Evolutionary conservation across 345 rosid species (phyloP), one percentile per base, ranked within the genome.

Genomic region (Acer saccharum): DNA sequence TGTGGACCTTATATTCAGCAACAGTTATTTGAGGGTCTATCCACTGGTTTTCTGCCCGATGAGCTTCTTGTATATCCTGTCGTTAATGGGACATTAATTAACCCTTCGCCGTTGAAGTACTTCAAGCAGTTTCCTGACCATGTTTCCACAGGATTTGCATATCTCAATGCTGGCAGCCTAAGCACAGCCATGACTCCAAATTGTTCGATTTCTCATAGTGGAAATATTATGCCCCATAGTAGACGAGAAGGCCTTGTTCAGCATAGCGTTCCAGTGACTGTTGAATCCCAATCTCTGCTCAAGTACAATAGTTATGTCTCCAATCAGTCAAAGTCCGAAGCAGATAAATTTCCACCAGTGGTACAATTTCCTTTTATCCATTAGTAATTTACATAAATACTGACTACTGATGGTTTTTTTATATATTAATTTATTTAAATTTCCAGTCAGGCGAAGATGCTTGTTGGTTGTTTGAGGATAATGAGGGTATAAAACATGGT

Each of bases 1-100:
- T 94, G 98, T 79, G 99, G 99, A 60, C 98, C 98, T 78, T 96
- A 96, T 68, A 83, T 94, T 62, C 94, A 91, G 65, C 90, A 94
- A 25, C 99, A 97, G 84, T 80, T 97, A 23, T 89, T 74, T 32
- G 97, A 94, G 72, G 98, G 98, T 14, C 79, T 97, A 74, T 88
- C 87, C 4, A 86, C 94, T 76, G 94, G 97, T 27, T 97, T 94
- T 80, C 87, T 97, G 81, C 98, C 98, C 0, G 89, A 88, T 54
- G 97, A 92, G 73, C 96, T 97, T 82, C 98, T 82, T 55, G 94
- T 97, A 20, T 94, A 93, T 83, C 99, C 97, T 11, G 77, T 90
- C 54, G 75, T 85, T 39, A 94, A 91, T 82, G 93, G 93, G 44
- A 70, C 87, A 39, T 55, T 89, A 80, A 63, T 83, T 3, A 89